Conservation (phyloP, 768 basidiomycete genomes). For the Tylopilus felleus region DNA sequence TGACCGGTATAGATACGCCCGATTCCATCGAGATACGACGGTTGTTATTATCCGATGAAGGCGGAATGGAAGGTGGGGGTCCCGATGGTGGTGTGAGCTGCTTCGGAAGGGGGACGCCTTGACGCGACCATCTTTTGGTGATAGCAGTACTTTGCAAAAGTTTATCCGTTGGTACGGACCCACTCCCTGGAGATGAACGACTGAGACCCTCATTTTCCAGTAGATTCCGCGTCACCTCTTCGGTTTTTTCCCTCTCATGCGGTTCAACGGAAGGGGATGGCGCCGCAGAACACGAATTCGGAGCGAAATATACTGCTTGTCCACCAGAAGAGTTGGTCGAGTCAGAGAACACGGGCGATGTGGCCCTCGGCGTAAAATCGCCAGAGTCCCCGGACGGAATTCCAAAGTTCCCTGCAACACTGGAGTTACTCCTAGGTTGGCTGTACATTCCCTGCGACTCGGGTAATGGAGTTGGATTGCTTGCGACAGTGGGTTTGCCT, state of each 20-base stretch:
- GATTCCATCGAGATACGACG: constrained; percentile 25
- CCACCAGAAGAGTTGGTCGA: constrained; percentile 4
- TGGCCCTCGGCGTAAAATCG: constrained; percentile 8
- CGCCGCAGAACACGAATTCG: not conserved
- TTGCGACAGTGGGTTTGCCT: constrained; percentile 16
- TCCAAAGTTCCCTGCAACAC: constrained; percentile 31
- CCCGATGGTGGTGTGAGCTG: constrained; percentile 57
- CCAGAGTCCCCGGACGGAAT: constrained; percentile 14
- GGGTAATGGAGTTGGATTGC: not conserved
- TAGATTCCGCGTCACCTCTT: not conserved
- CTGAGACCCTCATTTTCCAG: not conserved
- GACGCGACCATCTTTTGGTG: constrained; percentile 54
- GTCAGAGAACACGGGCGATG: constrained; percentile 6
- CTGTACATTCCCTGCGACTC: constrained; percentile 22
- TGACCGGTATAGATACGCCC: constrained; percentile 27
- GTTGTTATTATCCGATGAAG: constrained; percentile 19
- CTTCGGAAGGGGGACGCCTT: constrained; percentile 45
- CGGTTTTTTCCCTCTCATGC: not conserved
- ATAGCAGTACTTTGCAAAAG: constrained; percentile 18
- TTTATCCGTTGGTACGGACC: constrained; percentile 28
- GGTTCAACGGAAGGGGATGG: not conserved
- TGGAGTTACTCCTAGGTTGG: constrained; percentile 25
- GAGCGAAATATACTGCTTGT: constrained; percentile 3
- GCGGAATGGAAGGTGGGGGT: constrained; percentile 50
- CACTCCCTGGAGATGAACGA: not conserved